These are phyloP conservation scores for Pachyrhizus erosus DNA, from an alignment of 306 rosid species.

Conservation along the genomic window DNA sequence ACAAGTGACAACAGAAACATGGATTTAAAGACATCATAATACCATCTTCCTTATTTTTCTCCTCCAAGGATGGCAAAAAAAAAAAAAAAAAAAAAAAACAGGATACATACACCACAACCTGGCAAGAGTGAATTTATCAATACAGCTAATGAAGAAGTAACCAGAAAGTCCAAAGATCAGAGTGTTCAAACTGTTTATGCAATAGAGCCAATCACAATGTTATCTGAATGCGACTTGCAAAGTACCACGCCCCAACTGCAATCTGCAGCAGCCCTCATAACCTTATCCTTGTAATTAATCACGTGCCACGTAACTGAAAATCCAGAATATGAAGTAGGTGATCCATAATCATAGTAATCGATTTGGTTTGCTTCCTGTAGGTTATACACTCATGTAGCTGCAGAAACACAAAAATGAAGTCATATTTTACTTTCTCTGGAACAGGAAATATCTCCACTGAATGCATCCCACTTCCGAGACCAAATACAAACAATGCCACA, in stretches of 20 bases:
- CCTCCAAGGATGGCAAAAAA: constrained; percentile 27
- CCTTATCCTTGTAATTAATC: background rate
- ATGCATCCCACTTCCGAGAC: constrained; percentile 40
- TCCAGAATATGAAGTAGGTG: constrained; percentile 3
- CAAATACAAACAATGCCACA: constrained; percentile 31
- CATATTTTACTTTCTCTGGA: constrained; percentile 33
- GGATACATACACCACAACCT: constrained; percentile 41
- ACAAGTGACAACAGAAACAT: background rate
- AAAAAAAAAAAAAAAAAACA: constrained; percentile 38
- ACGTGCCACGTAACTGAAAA: constrained; percentile 5
- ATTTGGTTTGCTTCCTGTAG: constrained; percentile 31
- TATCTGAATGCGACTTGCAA: constrained; percentile 28
- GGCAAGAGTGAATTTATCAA: constrained; percentile 32
- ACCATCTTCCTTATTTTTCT: constrained; percentile 16
- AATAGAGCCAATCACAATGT: constrained; percentile 33
- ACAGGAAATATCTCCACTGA: constrained; percentile 28
- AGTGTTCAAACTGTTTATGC: constrained; percentile 33
- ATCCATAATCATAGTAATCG: constrained; percentile 24
- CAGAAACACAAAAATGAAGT: constrained; percentile 28
- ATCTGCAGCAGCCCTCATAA: constrained; percentile 8
- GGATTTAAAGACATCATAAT: constrained; percentile 22
- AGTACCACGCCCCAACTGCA: constrained; percentile 26
- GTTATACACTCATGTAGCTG: constrained; percentile 13
- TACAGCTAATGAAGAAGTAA: constrained; percentile 38
- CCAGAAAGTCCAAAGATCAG: constrained; percentile 27